Evolutionary conservation across 1,284 basidiomycete species (phyloP), one percentile per base, ranked within the genome.

Genomic region (Cystobasidium pallidum): DNA sequence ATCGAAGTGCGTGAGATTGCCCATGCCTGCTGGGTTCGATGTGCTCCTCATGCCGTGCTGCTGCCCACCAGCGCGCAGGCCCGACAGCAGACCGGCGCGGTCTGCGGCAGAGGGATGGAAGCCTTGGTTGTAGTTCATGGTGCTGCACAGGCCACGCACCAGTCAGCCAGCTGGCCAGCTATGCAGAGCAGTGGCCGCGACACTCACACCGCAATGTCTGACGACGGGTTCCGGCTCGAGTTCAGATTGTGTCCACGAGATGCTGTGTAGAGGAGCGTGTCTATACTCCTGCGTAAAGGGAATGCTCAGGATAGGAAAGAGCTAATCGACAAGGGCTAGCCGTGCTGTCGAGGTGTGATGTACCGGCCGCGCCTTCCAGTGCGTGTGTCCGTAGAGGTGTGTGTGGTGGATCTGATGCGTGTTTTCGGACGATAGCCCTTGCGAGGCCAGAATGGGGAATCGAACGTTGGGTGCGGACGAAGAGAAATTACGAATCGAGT

Each of bases 81-180:
- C 68, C 11, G 68, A 62, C 15, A 71, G 47, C 32, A 71, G 61
- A 21, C n/a, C 49, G 21, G 51, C 61, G 32, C 67, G 57, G 28
- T 70, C 59, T 41, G 21, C 30, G 15, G 39, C 32, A 3, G 6
- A 6, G 10, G 24, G 54, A 57, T 57, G 28, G 21, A 17, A 57
- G 54, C 54, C 54, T n/a, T 57, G 28, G 24, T 47, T 47, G 57
- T 45, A 61, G 57, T 30, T 36, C 67, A 70, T 70, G 55, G 26
- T 62, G 66, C 36, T 43, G 36, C 3, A 52, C n/a, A n/a, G n/a
- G n/a, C n/a, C n/a, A n/a, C n/a, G n/a, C n/a, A 41, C 11, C 19
- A 26, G 21, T 0, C 0, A 45, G 17, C n/a, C n/a, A 15, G 26
- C 6, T 8, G 45, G 41, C 34, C 2, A 13, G 39, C 13, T 4